Percentiles rank a stretch among this genome's conserved stretches.
phyloP scores from a whole-genome alignment of 371 early-diverging fungal genomes.

The Actinomucor elegans region DNA sequence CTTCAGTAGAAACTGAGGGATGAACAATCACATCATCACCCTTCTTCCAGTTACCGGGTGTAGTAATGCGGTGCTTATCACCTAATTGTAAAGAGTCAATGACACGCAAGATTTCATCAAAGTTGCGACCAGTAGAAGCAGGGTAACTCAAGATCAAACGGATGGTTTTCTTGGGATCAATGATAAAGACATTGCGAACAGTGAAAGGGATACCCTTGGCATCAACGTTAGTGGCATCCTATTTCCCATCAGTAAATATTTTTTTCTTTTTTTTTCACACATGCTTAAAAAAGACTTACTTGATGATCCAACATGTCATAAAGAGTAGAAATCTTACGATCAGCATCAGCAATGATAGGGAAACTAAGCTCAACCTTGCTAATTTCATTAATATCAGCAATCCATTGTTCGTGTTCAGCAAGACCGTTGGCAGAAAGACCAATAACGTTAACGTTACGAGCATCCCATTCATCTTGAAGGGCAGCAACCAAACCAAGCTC shows the following conservation, averaged over 20 bases:
- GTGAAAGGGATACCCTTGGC: constrained; percentile 90
- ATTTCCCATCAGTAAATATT: constrained; percentile 40
- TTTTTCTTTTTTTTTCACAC: not conserved
- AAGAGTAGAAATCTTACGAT: constrained; percentile 79
- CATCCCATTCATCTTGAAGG: constrained; percentile 73
- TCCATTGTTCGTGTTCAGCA: constrained; percentile 82
- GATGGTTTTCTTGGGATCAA: constrained; percentile 91
- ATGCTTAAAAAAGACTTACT: constrained; percentile 14
- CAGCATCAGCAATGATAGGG: constrained; percentile 93
- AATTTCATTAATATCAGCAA: constrained; percentile 88
- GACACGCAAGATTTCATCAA: constrained; percentile 91
- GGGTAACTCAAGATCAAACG: constrained; percentile 91
- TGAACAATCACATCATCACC: constrained; percentile 91
- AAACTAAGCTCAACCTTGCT: constrained; percentile 75
- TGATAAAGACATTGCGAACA: constrained; percentile 92
- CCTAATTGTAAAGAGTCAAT: constrained; percentile 91
- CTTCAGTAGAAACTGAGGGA: constrained; percentile 78
- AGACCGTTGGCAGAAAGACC: constrained; percentile 90
- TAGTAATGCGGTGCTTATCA: constrained; percentile 86
- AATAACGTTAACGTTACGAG: constrained; percentile 86
- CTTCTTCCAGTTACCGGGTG: constrained; percentile 93
- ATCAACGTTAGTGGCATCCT: constrained; percentile 90
- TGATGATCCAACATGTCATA: constrained; percentile 94
- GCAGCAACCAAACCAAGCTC: constrained; percentile 92
- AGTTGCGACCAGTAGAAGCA: constrained; percentile 91